Evolutionary conservation across 164 flowering plant species (phyloP), one percentile per base, ranked within the genome.

Genomic region (Nymphaea thermarum): DNA sequence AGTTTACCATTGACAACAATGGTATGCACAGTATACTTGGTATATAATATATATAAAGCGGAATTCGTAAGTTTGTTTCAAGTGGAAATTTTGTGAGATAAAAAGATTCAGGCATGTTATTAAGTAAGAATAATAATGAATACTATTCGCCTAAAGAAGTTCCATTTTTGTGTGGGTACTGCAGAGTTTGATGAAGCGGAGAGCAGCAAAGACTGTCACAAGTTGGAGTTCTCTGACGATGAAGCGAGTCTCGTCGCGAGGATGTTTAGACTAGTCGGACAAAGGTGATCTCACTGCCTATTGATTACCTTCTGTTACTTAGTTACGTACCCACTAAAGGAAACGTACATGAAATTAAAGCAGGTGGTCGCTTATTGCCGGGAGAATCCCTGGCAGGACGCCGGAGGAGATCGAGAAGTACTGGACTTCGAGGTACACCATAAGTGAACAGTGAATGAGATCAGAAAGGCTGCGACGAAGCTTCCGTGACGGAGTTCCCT

Each of bases 321-420:
- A 7, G 7, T 47, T 47, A 7, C 55, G 4, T 47, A 3, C 55
- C 55, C 7, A 47, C 55, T 12, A 47, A 47, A 47, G 12, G 11
- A 47, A 47, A 3, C 68, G 55, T 47, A 47, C 55, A 6, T 7
- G 12, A 47, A 47, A 12, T 47, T 47, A 47, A 47, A 47, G 55
- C 51, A 85, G 88, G 76, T 83, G 89, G 87, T 64, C 84, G 70
- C 66, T 83, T 60, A 85, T 83, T 74, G 83, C 87, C 43, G 89
- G 89, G 65, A 77, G 89, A 72, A 82, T 84, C 68, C 89, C 89
- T 6, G 89, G 89, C 64, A 80, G 87, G 71, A 78, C 81, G 4
- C 82, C 89, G 3, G 84, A 83, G 69, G 89, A 85, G 64, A 83
- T 83, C 42, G 78, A 83, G 77, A 79, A 82, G 74, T 85, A 79